Evolutionary conservation across 2,329 filamentous ascomycete species (phyloP).

Genomic region (Xylaria sp.): DNA sequence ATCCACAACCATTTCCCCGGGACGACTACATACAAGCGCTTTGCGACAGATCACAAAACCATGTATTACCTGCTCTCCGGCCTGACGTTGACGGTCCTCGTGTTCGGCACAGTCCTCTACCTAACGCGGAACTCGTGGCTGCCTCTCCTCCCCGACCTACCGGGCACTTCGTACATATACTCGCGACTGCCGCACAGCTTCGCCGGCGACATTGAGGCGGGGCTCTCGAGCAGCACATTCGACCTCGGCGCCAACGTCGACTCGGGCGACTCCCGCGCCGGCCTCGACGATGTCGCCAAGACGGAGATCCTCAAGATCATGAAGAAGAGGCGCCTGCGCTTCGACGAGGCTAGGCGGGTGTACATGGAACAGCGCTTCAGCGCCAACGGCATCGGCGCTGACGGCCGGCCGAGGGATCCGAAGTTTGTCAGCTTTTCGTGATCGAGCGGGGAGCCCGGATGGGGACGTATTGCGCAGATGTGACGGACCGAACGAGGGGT

Average conservation of each 20-base stretch:
- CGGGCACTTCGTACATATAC: conserved; percentile 67
- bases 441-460: conserved; percentile 39
- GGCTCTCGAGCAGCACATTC: conserved; percentile 84
- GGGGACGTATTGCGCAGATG: neutral
- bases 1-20: conserved; percentile 11
- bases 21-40: conserved; percentile 1
- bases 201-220: conserved; percentile 85
- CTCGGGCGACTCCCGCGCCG: conserved; percentile 79
- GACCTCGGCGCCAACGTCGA: conserved; percentile 84
- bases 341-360: conserved; percentile 89
- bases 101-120: conserved; percentile 80
- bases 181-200: conserved; percentile 79
- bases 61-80: conserved; percentile 85
- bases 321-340: conserved; percentile 83
- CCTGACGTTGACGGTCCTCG: conserved; percentile 75
- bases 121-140: conserved; percentile 83
- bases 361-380: conserved; percentile 89
- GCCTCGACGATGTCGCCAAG: conserved; percentile 84
- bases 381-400: conserved; percentile 87
- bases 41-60: conserved; percentile 36
- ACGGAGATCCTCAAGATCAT: conserved; percentile 88
- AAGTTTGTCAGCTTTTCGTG: conserved; percentile 95
- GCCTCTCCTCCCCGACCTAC: conserved; percentile 66
- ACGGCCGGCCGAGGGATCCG: conserved; percentile 88
- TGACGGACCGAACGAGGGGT: conserved; percentile 5